Evolutionary conservation across 768 basidiomycete genomes (phyloP), one percentile per base, ranked within the genome.

Genomic region (Termitomyces titanicus): DNA sequence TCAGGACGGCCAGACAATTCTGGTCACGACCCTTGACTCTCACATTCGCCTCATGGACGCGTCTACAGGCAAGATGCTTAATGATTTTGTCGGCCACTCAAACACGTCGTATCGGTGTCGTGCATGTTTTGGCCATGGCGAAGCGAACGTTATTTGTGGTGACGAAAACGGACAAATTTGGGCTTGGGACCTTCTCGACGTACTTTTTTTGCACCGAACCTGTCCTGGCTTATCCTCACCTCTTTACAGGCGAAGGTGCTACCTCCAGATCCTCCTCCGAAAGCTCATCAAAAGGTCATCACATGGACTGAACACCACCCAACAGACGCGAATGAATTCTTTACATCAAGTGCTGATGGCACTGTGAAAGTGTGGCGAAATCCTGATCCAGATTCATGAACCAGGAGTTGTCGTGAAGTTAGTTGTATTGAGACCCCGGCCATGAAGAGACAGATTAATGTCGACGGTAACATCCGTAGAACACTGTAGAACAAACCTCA

Each of bases 231-330:
- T 47, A 17, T n/a, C 20, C 50, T 51, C 24, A 57, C 45, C 47
- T 42, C 51, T 56, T 10, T 20, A 22, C 60, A 95, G 94, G 92
- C 83, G 9, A 84, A 82, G 53, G 73, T 84, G 15, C 63, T 93
- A 15, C 77, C 81, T 52, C 87, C 86, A 25, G 85, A 84, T 56
- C 88, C 89, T 39, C 91, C 91, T 9, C 85, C 83, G 25, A 83
- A 85, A 64, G 83, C 81, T 1, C 96, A 98, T 66, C 76, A 85
- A 38, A 93, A 90, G 67, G 80, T 90, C 27, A 85, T 97, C 47
- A 92, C 91, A 11, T 97, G 94, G 92, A 85, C 91, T 2, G 93
- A 95, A 71, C 84, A 93, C 62, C 91, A 95, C 70, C 94, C 92
- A 8, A 80, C 75, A 20, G 88, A 93, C 53, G 77, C 82, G 6